A percentile compares a stretch with the other conserved stretches of the same genome.
phyloP scores from a whole-genome alignment of 73 alveolate genomes.

The Paramecium biaurelia region DNA sequence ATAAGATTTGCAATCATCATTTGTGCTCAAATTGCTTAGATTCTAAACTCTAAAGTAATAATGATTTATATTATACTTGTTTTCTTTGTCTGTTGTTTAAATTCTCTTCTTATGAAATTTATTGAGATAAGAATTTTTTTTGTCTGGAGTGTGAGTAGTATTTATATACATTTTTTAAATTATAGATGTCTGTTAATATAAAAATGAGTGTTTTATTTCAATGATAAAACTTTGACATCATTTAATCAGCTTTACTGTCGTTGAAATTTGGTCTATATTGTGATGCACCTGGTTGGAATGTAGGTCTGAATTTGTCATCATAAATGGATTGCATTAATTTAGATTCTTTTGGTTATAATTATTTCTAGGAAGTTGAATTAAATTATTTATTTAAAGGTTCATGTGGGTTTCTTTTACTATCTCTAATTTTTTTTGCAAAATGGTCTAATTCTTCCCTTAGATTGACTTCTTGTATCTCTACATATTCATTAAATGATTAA shows the following conservation, averaged over 20 bases:
- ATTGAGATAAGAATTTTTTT: background rate
- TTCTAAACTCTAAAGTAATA: background rate
- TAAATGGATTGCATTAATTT: background rate
- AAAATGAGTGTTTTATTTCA: background rate
- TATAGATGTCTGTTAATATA: background rate
- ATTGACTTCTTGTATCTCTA: background rate
- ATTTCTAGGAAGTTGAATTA: background rate
- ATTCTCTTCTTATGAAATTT: background rate
- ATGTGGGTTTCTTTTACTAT: background rate
- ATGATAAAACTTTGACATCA: background rate
- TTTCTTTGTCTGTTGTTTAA: slow-evolving; percentile 7
- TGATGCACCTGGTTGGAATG: background rate
- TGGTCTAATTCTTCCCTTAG: background rate
- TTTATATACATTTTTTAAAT: background rate
- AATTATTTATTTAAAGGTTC: background rate
- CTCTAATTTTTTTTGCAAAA: background rate
- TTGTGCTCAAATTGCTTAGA: background rate
- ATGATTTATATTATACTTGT: background rate
- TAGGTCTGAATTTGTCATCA: background rate
- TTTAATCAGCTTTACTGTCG: background rate
- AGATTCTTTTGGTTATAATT: background rate
- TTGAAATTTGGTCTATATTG: background rate
- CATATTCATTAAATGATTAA: background rate
- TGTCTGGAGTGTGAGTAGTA: slow-evolving; percentile 9
- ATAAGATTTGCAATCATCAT: background rate